Evolutionary conservation across 2,329 filamentous ascomycete genomes (phyloP), one percentile per base, ranked within the genome.

Genomic region (Pseudogymnoascus sp.): DNA sequence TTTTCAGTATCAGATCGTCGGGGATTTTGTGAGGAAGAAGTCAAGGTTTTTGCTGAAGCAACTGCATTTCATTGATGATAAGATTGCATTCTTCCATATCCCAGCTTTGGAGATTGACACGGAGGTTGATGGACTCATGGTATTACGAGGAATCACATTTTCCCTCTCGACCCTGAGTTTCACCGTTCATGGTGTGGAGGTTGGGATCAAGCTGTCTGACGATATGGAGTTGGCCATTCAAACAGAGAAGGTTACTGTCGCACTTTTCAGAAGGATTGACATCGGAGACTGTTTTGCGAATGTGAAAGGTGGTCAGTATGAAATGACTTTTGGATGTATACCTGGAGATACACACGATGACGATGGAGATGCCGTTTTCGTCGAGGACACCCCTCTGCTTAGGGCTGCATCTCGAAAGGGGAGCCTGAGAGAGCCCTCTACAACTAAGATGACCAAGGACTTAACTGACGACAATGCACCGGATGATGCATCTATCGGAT

Each of bases 201-300:
- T 82, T 4, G 81, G 79, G 33, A 76, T 82, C 67, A 81, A 80
- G 66, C 68, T 82, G 4, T 75, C 77, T 6, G 76, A 80, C 45
- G 80, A 82, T 58, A 78, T 82, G 63, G 81, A 83, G 68, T 68
- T 83, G 12, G 78, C 80, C 0, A 77, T 83, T 52, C 77, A 78
- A 63, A 75, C 74, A 2, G 80, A 83, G 59, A 75, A 78, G 63
- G 78, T 81, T 1, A 74, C 71, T 4, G 75, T 83, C 19, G 72
- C 71, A 2, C 70, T 83, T 0, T 81, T 83, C 65, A 72, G 81
- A 39, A 72, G 75, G 4, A 79, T 83, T 35, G 75, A 78, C n/a
- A 74, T 83, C 35, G 77, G 77, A 4, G 78, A 83, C 64, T 78
- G 81, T 10, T 83, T 78, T 67, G 78, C 76, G n/a, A 82, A 81